Conservation (phyloP, 441 rosid species). For the Adansonia gregorii region DNA sequence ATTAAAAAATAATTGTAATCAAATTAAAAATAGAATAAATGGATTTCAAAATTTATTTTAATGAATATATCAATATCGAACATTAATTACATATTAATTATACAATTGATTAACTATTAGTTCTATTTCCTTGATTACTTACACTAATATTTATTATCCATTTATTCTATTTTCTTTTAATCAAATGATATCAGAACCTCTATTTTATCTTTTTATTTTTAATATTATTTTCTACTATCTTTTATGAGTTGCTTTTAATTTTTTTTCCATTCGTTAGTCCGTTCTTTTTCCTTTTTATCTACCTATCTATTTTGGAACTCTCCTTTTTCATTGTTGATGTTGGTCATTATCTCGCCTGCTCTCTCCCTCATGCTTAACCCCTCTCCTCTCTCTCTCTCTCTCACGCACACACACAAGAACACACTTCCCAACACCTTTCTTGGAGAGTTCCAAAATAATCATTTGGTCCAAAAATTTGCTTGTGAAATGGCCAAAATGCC, state of each 20-base stretch:
- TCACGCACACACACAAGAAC: no score
- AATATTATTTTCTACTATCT: neutral
- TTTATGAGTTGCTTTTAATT: neutral
- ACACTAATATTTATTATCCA: neutral
- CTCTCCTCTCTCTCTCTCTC: neutral
- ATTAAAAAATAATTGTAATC: neutral
- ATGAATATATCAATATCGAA: neutral
- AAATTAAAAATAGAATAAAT: neutral
- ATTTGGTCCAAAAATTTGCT: neutral
- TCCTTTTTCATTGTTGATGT: neutral
- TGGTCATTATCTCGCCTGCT: neutral
- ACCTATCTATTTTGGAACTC: no score
- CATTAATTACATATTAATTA: neutral
- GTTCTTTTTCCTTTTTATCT: no score
- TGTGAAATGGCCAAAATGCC: neutral
- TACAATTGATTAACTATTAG: neutral
- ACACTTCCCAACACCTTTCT: neutral
- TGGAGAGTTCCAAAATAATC: neutral
- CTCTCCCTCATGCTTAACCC: neutral
- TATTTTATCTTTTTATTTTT: neutral
- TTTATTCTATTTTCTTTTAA: neutral
- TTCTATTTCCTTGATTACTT: neutral
- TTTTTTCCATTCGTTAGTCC: no score
- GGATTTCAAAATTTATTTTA: neutral
- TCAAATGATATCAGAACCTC: neutral